Evolutionary conservation across 306 rosid species (phyloP), one percentile per base, ranked within the genome.

Genomic region (Cicer bijugum): DNA sequence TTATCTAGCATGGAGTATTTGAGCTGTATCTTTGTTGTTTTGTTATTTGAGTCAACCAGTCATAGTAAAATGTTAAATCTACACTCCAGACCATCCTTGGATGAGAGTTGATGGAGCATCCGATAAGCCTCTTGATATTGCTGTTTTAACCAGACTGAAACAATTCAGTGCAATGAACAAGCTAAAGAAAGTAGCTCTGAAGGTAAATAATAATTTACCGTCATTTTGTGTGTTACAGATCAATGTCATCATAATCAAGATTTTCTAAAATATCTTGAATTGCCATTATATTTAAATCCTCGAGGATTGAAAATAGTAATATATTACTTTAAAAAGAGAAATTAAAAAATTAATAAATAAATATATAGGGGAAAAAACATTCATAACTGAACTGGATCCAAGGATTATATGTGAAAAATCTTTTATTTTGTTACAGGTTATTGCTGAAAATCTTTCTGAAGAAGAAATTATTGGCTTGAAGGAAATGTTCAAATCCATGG

Each of bases 161-260:
- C 98, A 93, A 86, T 93, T 93, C 83, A 86, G 96, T 58, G 98
- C 98, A 78, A 93, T 91, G 98, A 93, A 93, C 92, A 93, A 91
- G 83, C 91, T 93, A 52, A 93, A 93, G 82, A 91, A 93, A 89
- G 96, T 93, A 50, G 98, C 98, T 72, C 78, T 93, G 66, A 91
- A 93, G 97, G 98, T 92, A 80, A 74, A 58, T 19, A 35, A 42
- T 45, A 40, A 6, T 67, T 6, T 75, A 28, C 73, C 9, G 40
- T 55, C 68, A 53, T 63, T 56, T 28, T 28, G 55, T 52, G 53
- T 53, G 61, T 37, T 62, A 33, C 38, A 45, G 64, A 58, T 47
- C 75, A 39, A 16, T 38, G 11, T 78, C 39, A 12, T 59, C 62
- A 8, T 38, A 50, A 9, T 48, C 55, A 62, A 68, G 62, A 61